phyloP scores from a whole-genome alignment of 108 stramenopile genomes.

The Cyclotella cryptica region DNA sequence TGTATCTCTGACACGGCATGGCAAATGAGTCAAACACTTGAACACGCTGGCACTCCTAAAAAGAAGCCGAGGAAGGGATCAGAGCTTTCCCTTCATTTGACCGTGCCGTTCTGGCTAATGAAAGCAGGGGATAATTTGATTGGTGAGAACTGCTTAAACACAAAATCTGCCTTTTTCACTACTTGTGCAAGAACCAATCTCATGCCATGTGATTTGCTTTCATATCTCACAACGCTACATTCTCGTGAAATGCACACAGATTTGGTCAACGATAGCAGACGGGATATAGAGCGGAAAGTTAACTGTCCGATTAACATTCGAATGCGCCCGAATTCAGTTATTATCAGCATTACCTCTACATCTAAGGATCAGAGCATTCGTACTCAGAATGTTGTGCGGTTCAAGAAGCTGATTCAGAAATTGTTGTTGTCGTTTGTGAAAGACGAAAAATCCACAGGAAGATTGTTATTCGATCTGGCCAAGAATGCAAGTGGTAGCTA shows the following conservation, averaged over 20 bases:
- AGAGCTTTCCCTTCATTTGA: not conserved
- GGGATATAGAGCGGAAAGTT: not conserved
- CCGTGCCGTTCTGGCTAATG: not conserved
- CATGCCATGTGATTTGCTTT: no score
- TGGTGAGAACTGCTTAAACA: not conserved
- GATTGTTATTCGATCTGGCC: not conserved
- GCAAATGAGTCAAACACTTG: no score
- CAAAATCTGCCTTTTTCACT: not conserved
- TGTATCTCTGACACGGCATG: no score
- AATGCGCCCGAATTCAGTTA: not conserved
- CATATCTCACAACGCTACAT: no score
- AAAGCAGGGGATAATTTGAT: not conserved
- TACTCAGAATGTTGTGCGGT: not conserved
- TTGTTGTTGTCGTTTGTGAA: not conserved
- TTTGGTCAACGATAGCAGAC: not conserved
- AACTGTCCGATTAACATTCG: not conserved
- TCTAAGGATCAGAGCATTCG: not conserved
- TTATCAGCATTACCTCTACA: not conserved
- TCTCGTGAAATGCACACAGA: not conserved
- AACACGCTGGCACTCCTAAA: no score
- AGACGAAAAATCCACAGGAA: not conserved
- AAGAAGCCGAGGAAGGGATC: not conserved
- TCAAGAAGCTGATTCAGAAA: not conserved
- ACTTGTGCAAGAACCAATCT: no score
- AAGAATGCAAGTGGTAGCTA: constrained; percentile 1